Evolutionary conservation across 345 rosid species (phyloP).

Genomic region (Cardamine occulta): DNA sequence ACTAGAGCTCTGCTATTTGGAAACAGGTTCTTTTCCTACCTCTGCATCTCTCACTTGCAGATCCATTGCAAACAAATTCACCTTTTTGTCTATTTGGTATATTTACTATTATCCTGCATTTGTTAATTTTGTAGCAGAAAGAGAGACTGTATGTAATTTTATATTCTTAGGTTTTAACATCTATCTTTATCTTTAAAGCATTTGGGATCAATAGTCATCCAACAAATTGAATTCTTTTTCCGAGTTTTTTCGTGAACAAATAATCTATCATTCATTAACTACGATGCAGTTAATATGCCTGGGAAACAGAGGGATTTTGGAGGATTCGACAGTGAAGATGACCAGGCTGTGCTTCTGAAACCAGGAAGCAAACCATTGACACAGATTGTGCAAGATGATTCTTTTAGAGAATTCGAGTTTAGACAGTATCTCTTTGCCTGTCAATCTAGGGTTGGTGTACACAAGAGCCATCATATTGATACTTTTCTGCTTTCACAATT

Average conservation of each 20-base stretch:
- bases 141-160: background rate
- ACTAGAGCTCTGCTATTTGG: conserved; percentile 90
- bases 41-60: conserved; percentile 13
- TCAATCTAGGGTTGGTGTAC: conserved; percentile 74
- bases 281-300: conserved; percentile 65
- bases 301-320: conserved; percentile 90
- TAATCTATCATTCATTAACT: conserved; percentile 16
- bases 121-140: conserved; percentile 1
- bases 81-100: conserved; percentile 10
- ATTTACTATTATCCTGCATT: background rate
- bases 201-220: conserved; percentile 27
- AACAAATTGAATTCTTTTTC: conserved; percentile 21
- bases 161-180: conserved; percentile 19
- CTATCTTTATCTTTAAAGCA: conserved; percentile 8
- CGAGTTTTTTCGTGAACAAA: background rate
- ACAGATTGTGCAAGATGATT: conserved; percentile 89
- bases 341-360: conserved; percentile 79
- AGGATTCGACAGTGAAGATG: conserved; percentile 86
- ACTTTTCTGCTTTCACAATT: conserved; percentile 31
- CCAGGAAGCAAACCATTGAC: conserved; percentile 74
- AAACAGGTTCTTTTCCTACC: conserved; percentile 66
- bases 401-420: conserved; percentile 92
- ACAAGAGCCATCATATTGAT: conserved; percentile 36
- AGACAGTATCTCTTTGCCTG: conserved; percentile 93
- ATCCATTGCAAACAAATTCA: background rate